Conservation (phyloP, 257 asterid species). For the Solanum raphanifolium region DNA sequence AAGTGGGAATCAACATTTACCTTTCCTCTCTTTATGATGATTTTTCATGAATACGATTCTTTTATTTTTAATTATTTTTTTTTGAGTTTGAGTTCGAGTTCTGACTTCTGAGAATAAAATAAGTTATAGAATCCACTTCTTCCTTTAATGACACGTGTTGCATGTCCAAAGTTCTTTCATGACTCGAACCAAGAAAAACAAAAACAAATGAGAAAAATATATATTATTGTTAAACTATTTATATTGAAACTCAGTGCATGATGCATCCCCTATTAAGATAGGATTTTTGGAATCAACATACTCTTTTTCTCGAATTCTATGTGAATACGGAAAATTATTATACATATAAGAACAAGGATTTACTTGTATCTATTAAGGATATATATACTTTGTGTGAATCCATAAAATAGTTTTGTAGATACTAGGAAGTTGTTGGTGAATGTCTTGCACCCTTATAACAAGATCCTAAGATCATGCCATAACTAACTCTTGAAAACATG, state of each 20-base stretch:
- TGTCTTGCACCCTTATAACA: not conserved
- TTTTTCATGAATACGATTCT: not conserved
- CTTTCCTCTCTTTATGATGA: not conserved
- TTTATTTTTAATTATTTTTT: not conserved
- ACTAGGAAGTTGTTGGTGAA: not conserved
- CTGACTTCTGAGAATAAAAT: no score
- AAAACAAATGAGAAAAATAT: not conserved
- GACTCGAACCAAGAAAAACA: not conserved
- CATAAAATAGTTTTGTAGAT: not conserved
- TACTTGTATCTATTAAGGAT: not conserved
- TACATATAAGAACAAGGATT: not conserved
- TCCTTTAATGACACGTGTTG: not conserved
- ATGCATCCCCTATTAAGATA: no score
- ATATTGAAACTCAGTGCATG: not conserved
- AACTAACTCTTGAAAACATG: not conserved
- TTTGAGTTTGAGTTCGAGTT: not conserved
- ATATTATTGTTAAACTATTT: no score
- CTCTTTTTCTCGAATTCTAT: not conserved
- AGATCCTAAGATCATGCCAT: constrained; percentile 17
- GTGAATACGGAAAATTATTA: not conserved
- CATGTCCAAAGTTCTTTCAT: not conserved
- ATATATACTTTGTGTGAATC: not conserved
- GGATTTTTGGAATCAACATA: not conserved
- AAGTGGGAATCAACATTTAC: not conserved
- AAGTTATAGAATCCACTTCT: accelerated